Conservation (phyloP, 106 monocot species). For the Xerophyta viscosa region DNA sequence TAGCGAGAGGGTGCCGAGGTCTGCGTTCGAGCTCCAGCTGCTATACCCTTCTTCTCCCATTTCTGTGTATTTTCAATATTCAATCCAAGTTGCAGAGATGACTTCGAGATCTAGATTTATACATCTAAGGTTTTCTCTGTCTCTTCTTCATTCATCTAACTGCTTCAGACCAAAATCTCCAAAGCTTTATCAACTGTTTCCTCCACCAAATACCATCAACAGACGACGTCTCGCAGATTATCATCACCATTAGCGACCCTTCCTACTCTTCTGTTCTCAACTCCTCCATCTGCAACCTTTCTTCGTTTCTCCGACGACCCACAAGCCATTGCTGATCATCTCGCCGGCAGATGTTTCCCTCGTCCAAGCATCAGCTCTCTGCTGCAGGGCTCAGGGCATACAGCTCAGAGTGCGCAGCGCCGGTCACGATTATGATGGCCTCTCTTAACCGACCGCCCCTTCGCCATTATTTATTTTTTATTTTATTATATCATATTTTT, state of each 20-base stretch:
- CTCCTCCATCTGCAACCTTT: conserved; percentile 25
- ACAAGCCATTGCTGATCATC: conserved; percentile 29
- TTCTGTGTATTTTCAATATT: no score
- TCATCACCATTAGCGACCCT: background rate
- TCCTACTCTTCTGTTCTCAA: conserved; percentile 11
- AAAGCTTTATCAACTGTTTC: conserved; percentile 25
- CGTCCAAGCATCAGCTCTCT: conserved; percentile 25
- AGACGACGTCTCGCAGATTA: conserved; percentile 3
- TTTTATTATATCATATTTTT: no score
- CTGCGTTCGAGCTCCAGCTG: no score
- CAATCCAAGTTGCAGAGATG: no score
- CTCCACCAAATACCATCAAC: background rate
- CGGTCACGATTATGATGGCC: background rate
- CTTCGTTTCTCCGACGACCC: conserved; percentile 6
- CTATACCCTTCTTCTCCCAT: no score
- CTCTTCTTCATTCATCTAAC: no score
- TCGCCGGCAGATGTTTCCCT: conserved; percentile 21
- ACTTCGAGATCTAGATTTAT: no score
- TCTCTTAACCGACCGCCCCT: conserved; percentile 8
- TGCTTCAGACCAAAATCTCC: no score
- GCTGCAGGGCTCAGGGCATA: conserved; percentile 14
- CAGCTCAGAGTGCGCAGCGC: conserved; percentile 8
- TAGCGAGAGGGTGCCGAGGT: no score
- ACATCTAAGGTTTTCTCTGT: no score
- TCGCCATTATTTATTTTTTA: no score